Base-by-base conservation (phyloP, 331 rosid genomes). In the Quercus tomentella region DNA sequence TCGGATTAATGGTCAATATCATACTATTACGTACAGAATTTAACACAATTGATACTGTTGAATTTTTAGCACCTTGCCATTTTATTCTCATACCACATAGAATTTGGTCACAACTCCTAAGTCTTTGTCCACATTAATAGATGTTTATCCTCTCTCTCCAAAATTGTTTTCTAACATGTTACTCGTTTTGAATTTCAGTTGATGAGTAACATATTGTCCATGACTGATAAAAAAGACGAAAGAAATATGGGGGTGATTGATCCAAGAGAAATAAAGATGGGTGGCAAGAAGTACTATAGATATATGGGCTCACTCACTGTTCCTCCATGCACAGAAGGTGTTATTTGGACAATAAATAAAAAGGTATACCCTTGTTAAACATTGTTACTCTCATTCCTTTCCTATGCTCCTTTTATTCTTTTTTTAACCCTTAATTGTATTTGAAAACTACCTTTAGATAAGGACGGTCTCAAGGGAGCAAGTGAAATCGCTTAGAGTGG, bases 251-350 rank as follows among this genome's bases (percentile, higher is more conserved):
- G 95, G 45, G 31, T 63, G 52, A 8, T 86, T 31, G 80, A 90
- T 79, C 97, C 98, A 0, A 35, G 68, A 22, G 73, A 77, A 17
- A 85, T 92, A 31, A 85, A 81, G 70, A 11, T 79, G 25, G 69
- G 74, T 67, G 86, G 90, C 41, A 86, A 73, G 57, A 86, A 79
- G 43, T 91, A 87, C 31, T 93, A 81, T 57, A 93, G 86, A 82
- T 91, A 93, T 65, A 57, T 82, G 72, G 98, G 97, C 4, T 93
- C 97, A 14, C 95, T 91, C 82, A 93, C 97, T 14, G 79, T 78
- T 52, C 98, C 97, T 82, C 98, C 97, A 55, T 91, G 98, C 62
- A 83, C 90, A 8, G 89, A 91, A 85, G 95, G 89, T 10, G 95
- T 91, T 81, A 72, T 86, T 85, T 91, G 98, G 97, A 80, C 84